Conservation (phyloP, 805 yeast genomes). For the Cyberlindnera galapagoensis region DNA sequence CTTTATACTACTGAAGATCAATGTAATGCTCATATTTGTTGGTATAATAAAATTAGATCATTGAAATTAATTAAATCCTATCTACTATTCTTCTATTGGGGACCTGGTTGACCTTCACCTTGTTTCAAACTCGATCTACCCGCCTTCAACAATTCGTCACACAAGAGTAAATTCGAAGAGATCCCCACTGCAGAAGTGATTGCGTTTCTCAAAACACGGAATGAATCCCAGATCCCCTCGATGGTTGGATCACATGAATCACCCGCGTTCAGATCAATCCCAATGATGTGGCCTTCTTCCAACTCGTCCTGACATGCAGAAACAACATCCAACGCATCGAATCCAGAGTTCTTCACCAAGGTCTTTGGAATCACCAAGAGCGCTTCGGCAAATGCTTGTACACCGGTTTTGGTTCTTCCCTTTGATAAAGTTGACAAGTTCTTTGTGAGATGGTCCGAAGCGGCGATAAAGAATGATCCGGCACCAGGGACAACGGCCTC, state of each 20-base stretch:
- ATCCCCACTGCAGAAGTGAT: constrained; percentile 90
- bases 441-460: constrained; percentile 57
- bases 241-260: constrained; percentile 93
- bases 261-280: constrained; percentile 85
- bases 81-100: too few species aligned
- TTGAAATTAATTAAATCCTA: too few species aligned
- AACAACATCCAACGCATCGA: constrained; percentile 84
- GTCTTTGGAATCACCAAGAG: constrained; percentile 90
- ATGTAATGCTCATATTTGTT: too few species aligned
- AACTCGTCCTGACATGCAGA: constrained; percentile 87
- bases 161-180: constrained; percentile 82
- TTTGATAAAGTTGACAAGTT: constrained; percentile 52
- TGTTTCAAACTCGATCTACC: constrained; percentile 89
- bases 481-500: constrained; percentile 90
- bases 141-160: constrained; percentile 95
- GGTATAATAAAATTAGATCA: too few species aligned
- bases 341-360: constrained; percentile 85
- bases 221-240: constrained; percentile 96
- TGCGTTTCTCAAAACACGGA: constrained; percentile 89
- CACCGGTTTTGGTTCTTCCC: constrained; percentile 86
- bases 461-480: constrained; percentile 89
- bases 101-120: constrained; percentile 26
- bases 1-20: too few species aligned
- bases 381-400: constrained; percentile 91
- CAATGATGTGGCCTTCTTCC: constrained; percentile 75